Conservation (phyloP, 1,284 basidiomycete species). For the Moniliella sp. region DNA sequence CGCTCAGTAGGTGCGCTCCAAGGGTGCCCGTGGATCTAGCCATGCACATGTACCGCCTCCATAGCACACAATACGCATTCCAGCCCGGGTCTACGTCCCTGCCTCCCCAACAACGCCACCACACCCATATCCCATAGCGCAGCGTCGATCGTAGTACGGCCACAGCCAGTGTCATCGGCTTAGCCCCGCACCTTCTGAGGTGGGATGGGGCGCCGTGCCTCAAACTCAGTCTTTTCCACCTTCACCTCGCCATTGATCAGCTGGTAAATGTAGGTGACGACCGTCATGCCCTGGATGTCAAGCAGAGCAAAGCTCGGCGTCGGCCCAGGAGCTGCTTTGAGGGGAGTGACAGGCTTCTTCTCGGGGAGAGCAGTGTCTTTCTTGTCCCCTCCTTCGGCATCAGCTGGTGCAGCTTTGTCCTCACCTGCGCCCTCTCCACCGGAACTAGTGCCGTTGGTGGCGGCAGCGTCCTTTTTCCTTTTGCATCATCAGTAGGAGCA, state of each 20-base stretch:
- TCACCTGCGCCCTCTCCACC: constrained; percentile 5
- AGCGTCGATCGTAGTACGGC: too few relatives aligned
- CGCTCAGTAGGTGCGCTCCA: too few relatives aligned
- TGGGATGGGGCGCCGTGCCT: not conserved
- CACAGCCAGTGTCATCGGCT: too few relatives aligned
- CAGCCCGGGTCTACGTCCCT: too few relatives aligned
- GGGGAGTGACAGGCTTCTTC: constrained; percentile 6
- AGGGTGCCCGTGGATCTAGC: too few relatives aligned
- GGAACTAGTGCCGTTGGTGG: not conserved
- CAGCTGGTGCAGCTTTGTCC: constrained; percentile 4
- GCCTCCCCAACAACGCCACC: too few relatives aligned
- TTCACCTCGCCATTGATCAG: constrained; percentile 30
- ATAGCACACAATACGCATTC: too few relatives aligned
- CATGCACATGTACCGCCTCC: too few relatives aligned
- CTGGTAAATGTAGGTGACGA: constrained; percentile 32
- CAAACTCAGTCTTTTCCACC: constrained; percentile 32
- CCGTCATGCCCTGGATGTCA: constrained; percentile 28
- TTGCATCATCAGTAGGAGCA: not conserved
- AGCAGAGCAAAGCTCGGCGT: constrained; percentile 22
- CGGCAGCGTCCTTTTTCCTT: too few relatives aligned
- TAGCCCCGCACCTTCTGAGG: too few relatives aligned
- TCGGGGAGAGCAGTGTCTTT: constrained; percentile 4
- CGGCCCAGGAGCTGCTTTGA: constrained; percentile 11
- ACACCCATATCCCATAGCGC: too few relatives aligned
- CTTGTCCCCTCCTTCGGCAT: constrained; percentile 4